Evolutionary conservation across 2,329 filamentous ascomycete genomes (phyloP), one percentile per base, ranked within the genome.

Genomic region (Alternaria atra): DNA sequence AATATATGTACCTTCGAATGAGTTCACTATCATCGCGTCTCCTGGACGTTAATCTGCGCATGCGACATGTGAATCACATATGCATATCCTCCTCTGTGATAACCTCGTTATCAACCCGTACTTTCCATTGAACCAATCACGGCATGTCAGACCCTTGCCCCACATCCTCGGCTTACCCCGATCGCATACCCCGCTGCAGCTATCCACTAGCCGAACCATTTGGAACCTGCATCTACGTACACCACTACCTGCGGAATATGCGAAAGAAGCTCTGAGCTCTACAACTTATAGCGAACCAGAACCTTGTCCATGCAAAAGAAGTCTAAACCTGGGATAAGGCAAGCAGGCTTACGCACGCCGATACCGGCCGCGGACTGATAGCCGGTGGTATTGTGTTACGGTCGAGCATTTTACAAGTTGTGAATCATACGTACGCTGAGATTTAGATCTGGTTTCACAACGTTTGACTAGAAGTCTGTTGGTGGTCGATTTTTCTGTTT

Each of bases 321-420:
- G 5, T 5, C 34, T 6, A 12, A 34, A 23, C 10, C 13, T 23
- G 10, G 29, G 17, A 48, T 13, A 48, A 32, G 30, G 17, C 29
- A 40, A 15, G 23, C 40, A 44, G 42, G 44, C 46, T 13, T 34
- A 34, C 46, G 46, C 15, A 37, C 37, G 42, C 54, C 62, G 43
- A 54, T 55, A 65, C 61, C 64, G 59, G 64, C 64, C 64, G 64
- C 62, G 64, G 59, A 67, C 32, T 42, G 23, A 52, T 40, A 30
- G n/a, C 5, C n/a, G 6, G 32, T 35, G 15, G 32, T 23, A 42
- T 30, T 10, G 13, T 39, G 8, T 10, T 23, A 23, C 12, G 13
- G 48, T 50, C 17, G 20, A 27, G 20, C 10, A 37, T 7, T 35
- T 23, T 17, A 4, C 13, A 15, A 47, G 27, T 8, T 52, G 35